Percentiles rank a stretch among this genome's conserved stretches.
These are phyloP conservation scores for Hygrophila difformis DNA, from an alignment of 257 asterid species.

Conservation along the genomic window DNA sequence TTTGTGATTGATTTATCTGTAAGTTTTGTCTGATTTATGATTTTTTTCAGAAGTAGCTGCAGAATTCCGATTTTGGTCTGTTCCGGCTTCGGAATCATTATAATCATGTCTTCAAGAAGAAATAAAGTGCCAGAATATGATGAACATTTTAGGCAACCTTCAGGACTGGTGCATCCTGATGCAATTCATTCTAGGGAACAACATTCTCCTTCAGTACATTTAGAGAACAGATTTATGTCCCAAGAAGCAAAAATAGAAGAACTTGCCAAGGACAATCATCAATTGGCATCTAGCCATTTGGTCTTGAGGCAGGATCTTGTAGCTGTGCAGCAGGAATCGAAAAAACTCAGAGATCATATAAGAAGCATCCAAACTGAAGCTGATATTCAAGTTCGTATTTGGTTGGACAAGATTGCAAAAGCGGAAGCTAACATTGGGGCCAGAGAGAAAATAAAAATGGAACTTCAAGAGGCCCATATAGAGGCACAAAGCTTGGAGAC, in stretches of 20 bases:
- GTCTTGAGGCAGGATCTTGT: slow-evolving; percentile 54
- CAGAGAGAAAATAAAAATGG: slow-evolving; percentile 37
- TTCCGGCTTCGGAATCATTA: slow-evolving; percentile 13
- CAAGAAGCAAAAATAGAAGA: slow-evolving; percentile 54
- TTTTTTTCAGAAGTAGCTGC: no score
- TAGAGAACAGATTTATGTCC: slow-evolving; percentile 37
- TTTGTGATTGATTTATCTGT: no score
- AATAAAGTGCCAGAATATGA: slow-evolving; percentile 32
- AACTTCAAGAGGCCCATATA: slow-evolving; percentile 40
- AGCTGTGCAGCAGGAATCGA: slow-evolving; percentile 46
- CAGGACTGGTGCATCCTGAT: slow-evolving; percentile 29
- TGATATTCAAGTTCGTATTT: slow-evolving; percentile 60
- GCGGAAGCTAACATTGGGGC: slow-evolving; percentile 51
- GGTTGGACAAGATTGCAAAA: slow-evolving; percentile 61
- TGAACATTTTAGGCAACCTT: slow-evolving; percentile 30
- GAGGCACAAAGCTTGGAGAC: slow-evolving; percentile 54
- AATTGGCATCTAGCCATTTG: slow-evolving; percentile 48
- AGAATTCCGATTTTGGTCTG: no score
- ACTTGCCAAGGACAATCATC: slow-evolving; percentile 57
- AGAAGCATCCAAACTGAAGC: slow-evolving; percentile 59
- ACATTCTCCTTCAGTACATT: slow-evolving; percentile 21
- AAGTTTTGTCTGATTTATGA: no score
- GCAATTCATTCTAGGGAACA: slow-evolving; percentile 29
- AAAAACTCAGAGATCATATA: slow-evolving; percentile 50
- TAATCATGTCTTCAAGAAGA: slow-evolving; percentile 58